Base-by-base conservation (phyloP, 2,329 filamentous ascomycete genomes). In the Rhynchosporium agropyri region DNA sequence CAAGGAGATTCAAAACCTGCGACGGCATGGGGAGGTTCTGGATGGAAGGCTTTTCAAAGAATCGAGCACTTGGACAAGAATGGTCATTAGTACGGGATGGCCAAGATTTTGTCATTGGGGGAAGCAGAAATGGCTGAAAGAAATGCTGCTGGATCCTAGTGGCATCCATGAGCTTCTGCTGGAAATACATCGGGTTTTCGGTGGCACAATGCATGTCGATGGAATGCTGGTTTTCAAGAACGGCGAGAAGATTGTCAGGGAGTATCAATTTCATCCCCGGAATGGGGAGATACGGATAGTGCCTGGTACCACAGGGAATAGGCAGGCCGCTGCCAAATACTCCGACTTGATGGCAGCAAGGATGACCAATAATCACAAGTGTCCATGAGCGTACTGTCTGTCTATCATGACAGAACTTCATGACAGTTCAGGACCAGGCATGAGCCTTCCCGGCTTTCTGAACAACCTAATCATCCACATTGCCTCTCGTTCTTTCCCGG, bases 41-140 rank as follows among this genome's bases (percentile, higher is more conserved):
- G 71, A 73, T 67, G 71, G 71, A 2, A 67, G 71, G 58, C 58
- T 73, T 6, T 72, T 65, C 45, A 60, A 55, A 38, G 65, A 67
- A 36, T 63, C 60, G 13, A 63, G 50, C 33, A 63, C 60, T 10
- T 60, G 61, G 54, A 67, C 61, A 4, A 65, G 53, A 31, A 65
- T 71, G 59, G 49, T 65, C 12, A 61, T 71, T 12, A 70, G 69
- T 58, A 72, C 71, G 3, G 68, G 70, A 20, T 73, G 71, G 71
- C 71, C 71, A 26, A 64, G 67, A 46, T 68, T 73, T 45, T 70
- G 69, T 10, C 66, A 69, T 55, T 73, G 71, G 71, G 70, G 69
- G 4, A 73, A 73, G 51, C 69, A 71, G 57, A 69, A 65, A 15
- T 73, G 71, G 71, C 55, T 72, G 13, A 66, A 64, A 33, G 69